phyloP scores from a whole-genome alignment of 192 early-diverging fungal genomes.

The Entomortierella beljakovae region DNA sequence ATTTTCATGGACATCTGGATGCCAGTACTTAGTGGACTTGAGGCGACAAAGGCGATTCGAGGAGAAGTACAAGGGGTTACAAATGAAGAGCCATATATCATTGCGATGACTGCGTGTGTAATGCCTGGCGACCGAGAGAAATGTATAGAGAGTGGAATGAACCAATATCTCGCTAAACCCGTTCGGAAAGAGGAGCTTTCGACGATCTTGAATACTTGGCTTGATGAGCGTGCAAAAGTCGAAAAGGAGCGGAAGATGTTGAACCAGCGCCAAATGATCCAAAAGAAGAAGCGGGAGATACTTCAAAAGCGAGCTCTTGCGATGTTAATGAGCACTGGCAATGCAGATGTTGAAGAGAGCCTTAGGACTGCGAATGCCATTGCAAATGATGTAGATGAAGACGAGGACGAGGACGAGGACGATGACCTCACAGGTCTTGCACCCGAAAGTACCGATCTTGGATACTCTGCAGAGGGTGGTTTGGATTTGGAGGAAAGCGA shows the following conservation, averaged over 20 bases:
- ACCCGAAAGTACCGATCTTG: not conserved
- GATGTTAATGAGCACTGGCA: slow-evolving; percentile 2
- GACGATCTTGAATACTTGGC: slow-evolving; percentile 25
- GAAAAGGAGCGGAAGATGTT: slow-evolving; percentile 11
- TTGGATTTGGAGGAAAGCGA: not conserved
- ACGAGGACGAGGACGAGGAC: not conserved
- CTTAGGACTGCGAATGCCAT: not conserved
- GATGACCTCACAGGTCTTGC: too few relatives aligned
- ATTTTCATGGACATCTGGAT: slow-evolving; percentile 57
- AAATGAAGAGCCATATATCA: slow-evolving; percentile 17
- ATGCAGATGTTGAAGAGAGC: not conserved
- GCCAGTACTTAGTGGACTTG: slow-evolving; percentile 47
- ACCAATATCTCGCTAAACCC: slow-evolving; percentile 61
- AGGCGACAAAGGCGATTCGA: slow-evolving; percentile 50
- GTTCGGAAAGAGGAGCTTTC: slow-evolving; percentile 59
- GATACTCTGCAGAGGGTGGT: not conserved
- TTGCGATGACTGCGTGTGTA: slow-evolving; percentile 52
- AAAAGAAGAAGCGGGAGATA: slow-evolving; percentile 40
- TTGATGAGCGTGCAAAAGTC: slow-evolving; percentile 19
- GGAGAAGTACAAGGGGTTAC: slow-evolving; percentile 22
- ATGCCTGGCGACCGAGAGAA: slow-evolving; percentile 49
- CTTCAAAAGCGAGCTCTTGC: slow-evolving; percentile 20
- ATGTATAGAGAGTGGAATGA: slow-evolving; percentile 61
- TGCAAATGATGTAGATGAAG: slow-evolving; percentile 17
- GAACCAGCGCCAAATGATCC: slow-evolving; percentile 10